phyloP scores from a whole-genome alignment of 2,329 filamentous ascomycete genomes.

The Penicillium sp. region DNA sequence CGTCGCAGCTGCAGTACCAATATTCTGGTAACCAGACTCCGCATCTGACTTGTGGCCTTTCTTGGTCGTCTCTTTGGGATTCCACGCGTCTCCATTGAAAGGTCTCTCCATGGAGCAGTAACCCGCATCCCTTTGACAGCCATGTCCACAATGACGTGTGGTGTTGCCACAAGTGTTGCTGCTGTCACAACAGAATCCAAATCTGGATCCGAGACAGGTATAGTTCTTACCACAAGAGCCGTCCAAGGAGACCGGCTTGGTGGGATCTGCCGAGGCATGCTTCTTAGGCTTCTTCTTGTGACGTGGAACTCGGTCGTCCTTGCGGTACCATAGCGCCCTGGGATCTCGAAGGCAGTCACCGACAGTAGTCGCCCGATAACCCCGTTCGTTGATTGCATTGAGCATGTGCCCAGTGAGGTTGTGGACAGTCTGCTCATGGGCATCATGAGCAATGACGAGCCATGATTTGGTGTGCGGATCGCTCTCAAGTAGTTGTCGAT shows the following conservation, averaged over 20 bases:
- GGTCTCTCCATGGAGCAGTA: constrained; percentile 26
- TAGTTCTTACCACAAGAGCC: constrained; percentile 36
- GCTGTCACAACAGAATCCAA: constrained; percentile 35
- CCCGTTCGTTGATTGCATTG: constrained; percentile 27
- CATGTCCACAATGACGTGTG: constrained; percentile 29
- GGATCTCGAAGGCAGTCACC: constrained; percentile 44
- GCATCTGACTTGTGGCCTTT: constrained; percentile 19
- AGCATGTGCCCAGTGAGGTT: constrained; percentile 44
- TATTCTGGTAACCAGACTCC: constrained; percentile 14
- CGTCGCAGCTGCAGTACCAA: constrained; percentile 21
- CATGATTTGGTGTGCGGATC: constrained; percentile 33
- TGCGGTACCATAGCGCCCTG: constrained; percentile 42
- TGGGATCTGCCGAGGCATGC: constrained; percentile 13
- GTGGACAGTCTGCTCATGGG: constrained; percentile 43
- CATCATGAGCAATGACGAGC: constrained; percentile 43
- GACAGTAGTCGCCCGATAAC: constrained; percentile 42
- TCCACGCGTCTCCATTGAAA: constrained; percentile 22
- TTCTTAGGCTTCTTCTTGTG: constrained; percentile 16
- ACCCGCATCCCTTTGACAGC: constrained; percentile 32
- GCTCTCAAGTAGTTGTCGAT: constrained; percentile 29
- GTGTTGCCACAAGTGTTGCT: constrained; percentile 32
- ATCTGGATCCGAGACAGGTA: constrained; percentile 35
- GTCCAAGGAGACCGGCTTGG: constrained; percentile 29
- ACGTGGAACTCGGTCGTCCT: constrained; percentile 29
- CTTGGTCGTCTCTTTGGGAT: constrained; percentile 9